Evolutionary conservation across 2,329 filamentous ascomycete genomes (phyloP), one percentile per base, ranked within the genome.

Genomic region (Aureobasidium sp.): DNA sequence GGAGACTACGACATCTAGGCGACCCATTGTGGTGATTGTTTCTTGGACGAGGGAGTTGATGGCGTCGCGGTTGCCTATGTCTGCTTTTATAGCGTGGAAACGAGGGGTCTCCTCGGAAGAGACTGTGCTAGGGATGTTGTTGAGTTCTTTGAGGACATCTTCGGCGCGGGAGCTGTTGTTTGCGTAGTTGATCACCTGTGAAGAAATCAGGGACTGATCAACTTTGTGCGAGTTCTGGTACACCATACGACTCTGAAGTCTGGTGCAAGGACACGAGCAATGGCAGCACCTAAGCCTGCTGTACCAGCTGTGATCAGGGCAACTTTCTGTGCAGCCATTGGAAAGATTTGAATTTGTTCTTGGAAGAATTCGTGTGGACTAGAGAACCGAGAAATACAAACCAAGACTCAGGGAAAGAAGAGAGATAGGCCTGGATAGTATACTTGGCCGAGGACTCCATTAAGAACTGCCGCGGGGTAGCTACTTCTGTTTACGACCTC

Each of bases 241-340:
- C 12, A 6, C 70, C 74, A 27, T 70, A 79, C 78, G 2, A 80
- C 69, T 62, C 77, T 70, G 63, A 77, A 79, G 63, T 79, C 78
- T 63, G 77, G 76, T 32, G 78, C 78, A 26, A 80, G 73, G 1
- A 71, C 72, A 20, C 78, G 74, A 34, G 77, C 77, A 41, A 79
- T 76, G 64, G 77, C 75, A 17, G 78, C 78, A n/a, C 78, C 78
- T 3, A 80, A 67, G 13, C 77, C 78, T 13, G 78, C 78, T n/a
- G 77, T 77, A 61, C 77, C 78, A 32, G 78, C 78, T 2, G 78
- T 79, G 53, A 80, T 77, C 10, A 66, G 48, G 24, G 65, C 65
- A 32, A 66, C 65, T 47, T 66, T 66, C 44, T 66, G 65, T 44
- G 61, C 61, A 51, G 65, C 63, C 65, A 66, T 66, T 24, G 10